phyloP scores from a whole-genome alignment of 2,329 filamentous ascomycete species.

The Fusarium fujikuroi region DNA sequence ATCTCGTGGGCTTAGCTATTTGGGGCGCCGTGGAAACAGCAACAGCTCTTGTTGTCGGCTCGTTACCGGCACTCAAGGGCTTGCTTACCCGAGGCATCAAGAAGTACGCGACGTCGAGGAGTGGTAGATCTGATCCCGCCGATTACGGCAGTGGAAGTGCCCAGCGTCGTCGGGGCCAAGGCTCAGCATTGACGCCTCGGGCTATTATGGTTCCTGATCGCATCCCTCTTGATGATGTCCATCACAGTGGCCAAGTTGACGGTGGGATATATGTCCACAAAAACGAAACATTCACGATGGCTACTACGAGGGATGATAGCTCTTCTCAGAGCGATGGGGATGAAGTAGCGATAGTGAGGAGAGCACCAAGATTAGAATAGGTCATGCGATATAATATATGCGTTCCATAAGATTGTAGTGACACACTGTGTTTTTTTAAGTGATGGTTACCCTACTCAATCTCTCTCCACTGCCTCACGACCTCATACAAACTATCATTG shows the following conservation, averaged over 20 bases:
- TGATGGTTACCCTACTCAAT: background rate
- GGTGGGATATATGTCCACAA: conserved; percentile 26
- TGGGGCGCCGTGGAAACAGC: conserved; percentile 26
- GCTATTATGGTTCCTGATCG: background rate
- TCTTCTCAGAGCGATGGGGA: conserved; percentile 14
- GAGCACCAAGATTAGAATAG: background rate
- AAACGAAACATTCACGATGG: conserved; percentile 14
- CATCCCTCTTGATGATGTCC: conserved; percentile 8
- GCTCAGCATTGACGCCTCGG: conserved; percentile 3
- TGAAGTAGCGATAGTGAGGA: background rate
- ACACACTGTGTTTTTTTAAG: too few relatives aligned
- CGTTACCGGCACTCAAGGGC: conserved; percentile 16
- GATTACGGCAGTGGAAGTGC: conserved; percentile 2
- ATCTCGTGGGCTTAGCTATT: conserved; percentile 18
- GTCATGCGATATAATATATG: too few relatives aligned
- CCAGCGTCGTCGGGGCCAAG: conserved; percentile 1
- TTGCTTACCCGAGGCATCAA: conserved; percentile 15
- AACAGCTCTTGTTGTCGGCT: conserved; percentile 24
- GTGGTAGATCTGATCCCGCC: conserved; percentile 4
- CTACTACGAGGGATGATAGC: background rate
- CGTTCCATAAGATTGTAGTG: background rate
- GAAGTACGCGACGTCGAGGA: conserved; percentile 7
- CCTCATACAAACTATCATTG: conserved; percentile 9
- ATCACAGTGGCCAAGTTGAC: background rate
- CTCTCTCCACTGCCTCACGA: conserved; percentile 16